Conservation (phyloP, 2,329 filamentous ascomycete species). For the Hymenoscyphus scutula region DNA sequence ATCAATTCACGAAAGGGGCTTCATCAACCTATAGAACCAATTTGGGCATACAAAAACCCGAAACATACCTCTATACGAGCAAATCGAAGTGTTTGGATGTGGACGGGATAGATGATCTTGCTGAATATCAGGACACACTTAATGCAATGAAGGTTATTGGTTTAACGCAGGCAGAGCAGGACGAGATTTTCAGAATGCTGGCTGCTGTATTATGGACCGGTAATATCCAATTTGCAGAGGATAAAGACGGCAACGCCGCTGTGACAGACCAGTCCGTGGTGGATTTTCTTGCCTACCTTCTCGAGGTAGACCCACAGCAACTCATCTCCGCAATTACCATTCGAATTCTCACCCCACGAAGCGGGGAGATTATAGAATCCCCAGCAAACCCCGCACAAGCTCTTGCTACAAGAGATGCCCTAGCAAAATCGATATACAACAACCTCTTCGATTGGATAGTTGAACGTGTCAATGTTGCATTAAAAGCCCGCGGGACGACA, state of each 20-base stretch:
- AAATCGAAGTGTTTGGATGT: constrained; percentile 94
- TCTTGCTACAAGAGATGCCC: constrained; percentile 79
- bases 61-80: constrained; percentile 92
- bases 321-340: constrained; percentile 87
- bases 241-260: constrained; percentile 82
- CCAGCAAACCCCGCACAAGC: constrained; percentile 89
- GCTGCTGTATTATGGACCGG: constrained; percentile 90
- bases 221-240: constrained; percentile 87
- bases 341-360: constrained; percentile 72
- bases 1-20: constrained; percentile 95
- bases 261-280: constrained; percentile 88
- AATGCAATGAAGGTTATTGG: constrained; percentile 96
- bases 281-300: constrained; percentile 88
- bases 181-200: constrained; percentile 95
- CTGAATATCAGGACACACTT: constrained; percentile 85
- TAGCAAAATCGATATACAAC: constrained; percentile 94
- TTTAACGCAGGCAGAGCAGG: constrained; percentile 81
- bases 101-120: constrained; percentile 85
- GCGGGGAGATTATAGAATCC: constrained; percentile 65
- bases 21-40: constrained; percentile 80
- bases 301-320: constrained; percentile 79
- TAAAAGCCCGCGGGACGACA: constrained; percentile 73
- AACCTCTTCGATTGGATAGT: constrained; percentile 99
- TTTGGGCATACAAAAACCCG: constrained; percentile 89
- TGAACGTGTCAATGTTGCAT: constrained; percentile 80